Conservation (phyloP, 106 monocot species). For the Dactylorhiza incarnata region DNA sequence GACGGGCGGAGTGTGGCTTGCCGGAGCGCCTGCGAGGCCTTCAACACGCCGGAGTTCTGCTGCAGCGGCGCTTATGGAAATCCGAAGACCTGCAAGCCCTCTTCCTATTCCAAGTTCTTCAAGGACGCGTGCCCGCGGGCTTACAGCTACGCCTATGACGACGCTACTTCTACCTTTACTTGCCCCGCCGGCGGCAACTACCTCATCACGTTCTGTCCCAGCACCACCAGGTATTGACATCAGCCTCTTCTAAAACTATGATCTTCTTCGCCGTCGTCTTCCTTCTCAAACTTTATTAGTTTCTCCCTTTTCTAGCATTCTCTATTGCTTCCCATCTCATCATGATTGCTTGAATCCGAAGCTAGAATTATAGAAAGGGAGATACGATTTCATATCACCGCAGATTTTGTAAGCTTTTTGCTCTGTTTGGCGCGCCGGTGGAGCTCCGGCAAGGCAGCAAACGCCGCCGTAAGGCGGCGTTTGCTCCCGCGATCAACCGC, state of each 20-base stretch:
- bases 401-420: neutral
- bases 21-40: constrained; percentile 6
- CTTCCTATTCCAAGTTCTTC: neutral
- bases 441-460: no score
- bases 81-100: constrained; percentile 1
- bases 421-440: no score
- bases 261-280: neutral
- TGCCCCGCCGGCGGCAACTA: constrained; percentile 39
- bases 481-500: no score
- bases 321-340: neutral
- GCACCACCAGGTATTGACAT: constrained; percentile 38
- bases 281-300: no score
- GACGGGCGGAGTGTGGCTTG: constrained; percentile 9
- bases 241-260: no score
- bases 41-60: constrained; percentile 5
- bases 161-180: constrained; percentile 3
- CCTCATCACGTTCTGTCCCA: constrained; percentile 82
- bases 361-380: neutral
- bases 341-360: neutral
- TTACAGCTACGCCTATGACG: constrained; percentile 7
- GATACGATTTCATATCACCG: neutral
- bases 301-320: neutral
- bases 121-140: constrained; percentile 66
- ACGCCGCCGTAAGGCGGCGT: no score
- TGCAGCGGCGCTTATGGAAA: constrained; percentile 5